Conservation (phyloP, 1,284 basidiomycete genomes). For the Puccinia novopanici region DNA sequence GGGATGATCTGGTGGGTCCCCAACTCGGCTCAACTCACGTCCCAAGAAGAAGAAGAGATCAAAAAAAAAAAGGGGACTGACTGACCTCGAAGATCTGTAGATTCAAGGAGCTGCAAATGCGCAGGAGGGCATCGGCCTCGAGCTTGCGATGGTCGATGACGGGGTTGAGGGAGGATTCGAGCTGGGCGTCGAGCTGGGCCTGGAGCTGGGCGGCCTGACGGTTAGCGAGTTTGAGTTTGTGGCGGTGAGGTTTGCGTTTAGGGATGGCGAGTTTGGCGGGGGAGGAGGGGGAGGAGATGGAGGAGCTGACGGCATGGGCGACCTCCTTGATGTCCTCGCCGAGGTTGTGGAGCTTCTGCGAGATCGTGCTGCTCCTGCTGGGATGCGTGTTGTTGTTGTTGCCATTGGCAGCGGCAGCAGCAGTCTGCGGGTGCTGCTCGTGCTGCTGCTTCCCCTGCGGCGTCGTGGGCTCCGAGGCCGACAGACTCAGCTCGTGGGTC, state of each 20-base stretch:
- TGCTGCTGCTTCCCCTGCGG: not conserved
- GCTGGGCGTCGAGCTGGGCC: conserved; percentile 7
- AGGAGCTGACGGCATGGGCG: conserved; percentile 27
- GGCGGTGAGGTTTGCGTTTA: conserved; percentile 2
- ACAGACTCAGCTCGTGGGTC: conserved; percentile 1
- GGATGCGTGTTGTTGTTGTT: too few species aligned
- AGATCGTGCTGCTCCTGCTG: conserved; percentile 10
- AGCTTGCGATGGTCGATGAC: conserved; percentile 15
- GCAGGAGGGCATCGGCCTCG: conserved; percentile 1
- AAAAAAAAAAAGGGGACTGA: not conserved
- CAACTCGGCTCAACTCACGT: not conserved
- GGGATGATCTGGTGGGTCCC: conserved; percentile 71
- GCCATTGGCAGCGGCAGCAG: too few species aligned
- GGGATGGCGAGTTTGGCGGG: not conserved
- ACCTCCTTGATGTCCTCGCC: conserved; percentile 21
- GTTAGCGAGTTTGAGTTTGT: conserved; percentile 25
- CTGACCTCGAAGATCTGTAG: conserved; percentile 32
- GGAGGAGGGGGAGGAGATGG: conserved; percentile 14
- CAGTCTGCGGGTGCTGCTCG: too few species aligned
- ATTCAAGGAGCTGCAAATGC: not conserved
- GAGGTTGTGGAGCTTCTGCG: not conserved
- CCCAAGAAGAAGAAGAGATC: not conserved
- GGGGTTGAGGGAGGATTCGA: not conserved
- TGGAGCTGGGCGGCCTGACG: conserved; percentile 18
- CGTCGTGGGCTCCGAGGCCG: not conserved